Conservation (phyloP, 1,284 basidiomycete species). For the Naganishia sp. region DNA sequence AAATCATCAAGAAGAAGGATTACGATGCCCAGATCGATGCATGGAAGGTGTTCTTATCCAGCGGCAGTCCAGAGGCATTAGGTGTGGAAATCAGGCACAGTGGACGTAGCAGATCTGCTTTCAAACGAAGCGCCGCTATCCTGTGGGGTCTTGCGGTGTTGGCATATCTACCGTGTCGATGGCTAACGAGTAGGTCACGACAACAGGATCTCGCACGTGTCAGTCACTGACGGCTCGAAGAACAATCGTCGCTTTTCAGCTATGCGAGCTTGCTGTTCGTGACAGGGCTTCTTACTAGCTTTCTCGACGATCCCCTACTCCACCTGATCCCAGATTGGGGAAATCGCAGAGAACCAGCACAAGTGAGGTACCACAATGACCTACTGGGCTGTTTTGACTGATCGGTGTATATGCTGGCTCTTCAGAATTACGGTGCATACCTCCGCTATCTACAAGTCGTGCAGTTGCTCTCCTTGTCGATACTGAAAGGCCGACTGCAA, state of each 20-base stretch:
- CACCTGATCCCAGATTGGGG: neutral
- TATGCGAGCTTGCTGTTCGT: neutral
- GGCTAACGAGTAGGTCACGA: neutral
- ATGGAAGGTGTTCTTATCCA: slow-evolving; percentile 16
- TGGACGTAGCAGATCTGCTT: neutral
- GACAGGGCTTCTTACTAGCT: neutral
- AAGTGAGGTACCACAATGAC: neutral
- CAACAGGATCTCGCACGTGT: neutral
- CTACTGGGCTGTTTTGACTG: no score
- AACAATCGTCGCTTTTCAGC: slow-evolving; percentile 1
- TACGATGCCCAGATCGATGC: slow-evolving; percentile 21
- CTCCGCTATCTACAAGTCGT: neutral
- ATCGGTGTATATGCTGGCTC: no score
- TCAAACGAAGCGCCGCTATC: neutral
- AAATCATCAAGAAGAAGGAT: slow-evolving; percentile 27
- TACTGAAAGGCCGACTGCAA: slow-evolving; percentile 5
- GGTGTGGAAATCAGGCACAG: neutral
- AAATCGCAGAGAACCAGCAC: neutral
- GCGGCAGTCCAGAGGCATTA: neutral
- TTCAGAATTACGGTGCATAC: no score
- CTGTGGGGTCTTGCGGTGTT: neutral
- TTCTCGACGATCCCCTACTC: neutral
- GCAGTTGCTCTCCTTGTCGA: neutral
- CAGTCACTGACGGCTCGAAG: neutral
- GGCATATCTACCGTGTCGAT: slow-evolving; percentile 4